A percentile compares a stretch with the other conserved stretches of the same genome.
phyloP scores from a whole-genome alignment of 768 basidiomycete genomes.

The Lactarius hengduanensis region DNA sequence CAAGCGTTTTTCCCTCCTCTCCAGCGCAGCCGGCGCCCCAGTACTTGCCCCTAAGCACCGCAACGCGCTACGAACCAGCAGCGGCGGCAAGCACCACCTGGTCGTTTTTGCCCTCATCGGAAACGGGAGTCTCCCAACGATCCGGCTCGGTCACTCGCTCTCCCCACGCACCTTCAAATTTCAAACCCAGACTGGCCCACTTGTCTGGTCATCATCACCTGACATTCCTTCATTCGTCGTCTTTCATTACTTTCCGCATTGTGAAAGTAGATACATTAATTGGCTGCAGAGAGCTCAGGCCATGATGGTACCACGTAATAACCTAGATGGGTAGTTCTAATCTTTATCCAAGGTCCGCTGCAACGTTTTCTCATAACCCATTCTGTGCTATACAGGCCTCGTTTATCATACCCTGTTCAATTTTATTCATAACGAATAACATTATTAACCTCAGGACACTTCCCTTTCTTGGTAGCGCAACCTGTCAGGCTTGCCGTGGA shows the following conservation, averaged over 20 bases:
- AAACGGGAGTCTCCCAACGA: not conserved
- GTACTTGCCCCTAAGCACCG: not conserved
- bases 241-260: not conserved
- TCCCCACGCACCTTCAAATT: not conserved
- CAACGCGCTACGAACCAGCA: not conserved
- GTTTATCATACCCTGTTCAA: no score
- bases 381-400: no score
- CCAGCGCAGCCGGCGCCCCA: slow-evolving; percentile 10
- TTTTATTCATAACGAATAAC: no score
- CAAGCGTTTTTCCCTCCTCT: not conserved
- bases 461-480: no score
- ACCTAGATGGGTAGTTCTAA: no score
- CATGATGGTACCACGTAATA: not conserved
- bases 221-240: not conserved
- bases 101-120: not conserved
- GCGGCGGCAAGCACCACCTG: not conserved
- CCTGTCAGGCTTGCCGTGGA: no score
- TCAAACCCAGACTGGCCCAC: not conserved
- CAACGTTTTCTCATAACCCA: no score
- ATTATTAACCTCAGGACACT: no score
- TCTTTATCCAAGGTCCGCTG: no score
- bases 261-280: not conserved
- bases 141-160: not conserved
- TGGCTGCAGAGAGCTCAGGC: not conserved
- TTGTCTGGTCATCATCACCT: not conserved